Evolutionary conservation across 2,329 filamentous ascomycete species (phyloP).

Genomic region (Fusarium virguliforme): DNA sequence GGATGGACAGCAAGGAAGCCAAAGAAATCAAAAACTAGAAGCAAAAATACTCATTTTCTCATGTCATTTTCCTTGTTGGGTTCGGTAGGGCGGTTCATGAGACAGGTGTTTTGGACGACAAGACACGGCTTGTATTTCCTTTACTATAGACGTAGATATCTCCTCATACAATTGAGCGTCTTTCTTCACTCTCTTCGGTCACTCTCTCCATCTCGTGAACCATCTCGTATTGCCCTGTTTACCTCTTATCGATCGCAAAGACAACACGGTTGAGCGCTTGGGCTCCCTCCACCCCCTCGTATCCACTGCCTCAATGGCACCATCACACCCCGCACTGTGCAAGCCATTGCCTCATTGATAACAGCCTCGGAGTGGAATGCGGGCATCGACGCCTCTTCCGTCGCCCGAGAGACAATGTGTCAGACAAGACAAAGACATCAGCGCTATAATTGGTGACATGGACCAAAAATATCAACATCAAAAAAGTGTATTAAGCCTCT

Average conservation of each 20-base stretch:
- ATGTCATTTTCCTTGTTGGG: constrained; percentile 4
- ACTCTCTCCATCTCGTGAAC: too few species aligned
- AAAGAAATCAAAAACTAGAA: constrained; percentile 31
- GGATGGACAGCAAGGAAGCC: constrained; percentile 40
- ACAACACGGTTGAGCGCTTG: constrained; percentile 8
- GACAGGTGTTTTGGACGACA: constrained; percentile 14
- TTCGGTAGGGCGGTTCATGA: constrained; percentile 12
- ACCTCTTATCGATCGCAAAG: constrained; percentile 13
- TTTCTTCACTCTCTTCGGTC: not conserved
- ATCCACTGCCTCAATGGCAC: not conserved
- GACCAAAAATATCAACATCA: constrained; percentile 7
- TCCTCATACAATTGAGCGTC: constrained; percentile 15
- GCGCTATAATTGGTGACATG: not conserved
- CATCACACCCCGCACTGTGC: constrained; percentile 12
- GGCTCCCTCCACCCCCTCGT: constrained; percentile 6
- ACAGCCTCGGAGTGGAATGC: not conserved
- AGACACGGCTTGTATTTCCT: constrained; percentile 2
- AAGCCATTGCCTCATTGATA: constrained; percentile 7
- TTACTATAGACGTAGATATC: constrained; percentile 17
- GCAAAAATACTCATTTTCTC: not conserved
- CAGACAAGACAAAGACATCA: not conserved
- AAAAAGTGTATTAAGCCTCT: constrained; percentile 42
- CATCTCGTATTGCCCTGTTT: not conserved
- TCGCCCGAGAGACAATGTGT: not conserved
- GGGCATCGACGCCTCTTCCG: not conserved